phyloP scores from a whole-genome alignment of 176 grass and related monocot species.

The Oryza coarctata region DNA sequence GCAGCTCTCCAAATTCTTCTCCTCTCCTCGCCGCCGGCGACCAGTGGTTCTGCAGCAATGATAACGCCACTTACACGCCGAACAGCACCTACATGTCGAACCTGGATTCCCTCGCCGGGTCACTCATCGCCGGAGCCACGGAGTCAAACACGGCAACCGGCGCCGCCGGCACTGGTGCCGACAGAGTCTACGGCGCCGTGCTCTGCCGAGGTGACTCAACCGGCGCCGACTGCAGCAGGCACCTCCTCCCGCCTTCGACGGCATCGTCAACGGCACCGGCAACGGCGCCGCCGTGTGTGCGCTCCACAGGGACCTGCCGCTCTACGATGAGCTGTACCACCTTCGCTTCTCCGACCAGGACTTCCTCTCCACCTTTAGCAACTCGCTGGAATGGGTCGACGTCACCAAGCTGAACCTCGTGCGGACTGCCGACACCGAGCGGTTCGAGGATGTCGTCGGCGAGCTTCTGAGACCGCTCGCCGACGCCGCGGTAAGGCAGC shows the following conservation, averaged over 20 bases:
- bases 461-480: conserved; percentile 23
- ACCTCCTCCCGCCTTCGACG: conserved; percentile 16
- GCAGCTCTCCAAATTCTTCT: conserved; percentile 16
- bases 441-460: neutral
- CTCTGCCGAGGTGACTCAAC: conserved; percentile 57
- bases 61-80: neutral
- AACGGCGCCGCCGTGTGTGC: neutral
- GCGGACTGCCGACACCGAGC: neutral
- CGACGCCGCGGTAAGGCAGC: neutral
- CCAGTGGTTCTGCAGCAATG: conserved; percentile 19
- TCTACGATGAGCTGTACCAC: conserved; percentile 52
- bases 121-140: conserved; percentile 4
- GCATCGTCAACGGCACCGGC: neutral
- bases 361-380: conserved; percentile 50
- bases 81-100: conserved; percentile 18
- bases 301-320: conserved; percentile 27
- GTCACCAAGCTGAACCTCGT: neutral
- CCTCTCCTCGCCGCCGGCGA: conserved; percentile 13
- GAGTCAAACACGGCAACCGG: conserved; percentile 37
- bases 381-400: conserved; percentile 20
- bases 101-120: neutral
- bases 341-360: conserved; percentile 50
- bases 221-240: conserved; percentile 17
- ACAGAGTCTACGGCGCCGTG: conserved; percentile 40
- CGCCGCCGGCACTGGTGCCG: conserved; percentile 12